Evolutionary conservation across 1,284 basidiomycete species (phyloP).

Genomic region (Puccinia hordei): DNA sequence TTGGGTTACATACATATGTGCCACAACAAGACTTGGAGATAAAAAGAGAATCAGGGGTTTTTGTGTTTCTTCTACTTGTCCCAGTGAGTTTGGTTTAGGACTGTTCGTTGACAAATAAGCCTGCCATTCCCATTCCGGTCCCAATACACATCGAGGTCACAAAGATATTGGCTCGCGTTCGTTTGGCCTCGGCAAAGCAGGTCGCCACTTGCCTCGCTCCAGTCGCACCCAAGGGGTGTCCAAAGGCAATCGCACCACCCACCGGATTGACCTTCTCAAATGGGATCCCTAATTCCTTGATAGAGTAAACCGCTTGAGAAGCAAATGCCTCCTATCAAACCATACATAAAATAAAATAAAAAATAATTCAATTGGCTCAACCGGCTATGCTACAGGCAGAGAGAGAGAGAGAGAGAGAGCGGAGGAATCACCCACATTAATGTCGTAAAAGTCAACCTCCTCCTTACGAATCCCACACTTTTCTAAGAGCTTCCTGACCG

Average conservation of each 20-base stretch:
- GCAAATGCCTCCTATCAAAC: slow-evolving; percentile 59
- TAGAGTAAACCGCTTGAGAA: slow-evolving; percentile 63
- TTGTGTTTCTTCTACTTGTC: too few relatives aligned
- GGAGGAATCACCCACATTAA: slow-evolving; percentile 71
- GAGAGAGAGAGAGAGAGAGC: not conserved
- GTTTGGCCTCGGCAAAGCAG: slow-evolving; percentile 74
- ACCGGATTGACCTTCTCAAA: slow-evolving; percentile 62
- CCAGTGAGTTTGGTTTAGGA: not conserved
- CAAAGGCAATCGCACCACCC: slow-evolving; percentile 62
- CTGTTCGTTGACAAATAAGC: slow-evolving; percentile 75
- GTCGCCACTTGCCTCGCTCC: slow-evolving; percentile 82
- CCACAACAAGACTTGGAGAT: too few relatives aligned
- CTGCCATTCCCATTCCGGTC: slow-evolving; percentile 82
- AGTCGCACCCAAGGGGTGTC: slow-evolving; percentile 64
- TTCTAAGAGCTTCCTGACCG: slow-evolving; percentile 80
- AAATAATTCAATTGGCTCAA: too few relatives aligned
- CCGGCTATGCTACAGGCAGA: too few relatives aligned
- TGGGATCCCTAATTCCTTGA: slow-evolving; percentile 63
- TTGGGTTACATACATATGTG: too few relatives aligned
- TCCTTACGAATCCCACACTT: slow-evolving; percentile 70
- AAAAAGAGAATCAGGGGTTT: too few relatives aligned
- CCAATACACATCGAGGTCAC: slow-evolving; percentile 86
- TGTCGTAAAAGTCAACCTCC: slow-evolving; percentile 89
- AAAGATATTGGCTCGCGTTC: slow-evolving; percentile 70
- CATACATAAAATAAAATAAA: not conserved